phyloP scores from a whole-genome alignment of 129 eudicot genomes.

The Artemisia tridentata region DNA sequence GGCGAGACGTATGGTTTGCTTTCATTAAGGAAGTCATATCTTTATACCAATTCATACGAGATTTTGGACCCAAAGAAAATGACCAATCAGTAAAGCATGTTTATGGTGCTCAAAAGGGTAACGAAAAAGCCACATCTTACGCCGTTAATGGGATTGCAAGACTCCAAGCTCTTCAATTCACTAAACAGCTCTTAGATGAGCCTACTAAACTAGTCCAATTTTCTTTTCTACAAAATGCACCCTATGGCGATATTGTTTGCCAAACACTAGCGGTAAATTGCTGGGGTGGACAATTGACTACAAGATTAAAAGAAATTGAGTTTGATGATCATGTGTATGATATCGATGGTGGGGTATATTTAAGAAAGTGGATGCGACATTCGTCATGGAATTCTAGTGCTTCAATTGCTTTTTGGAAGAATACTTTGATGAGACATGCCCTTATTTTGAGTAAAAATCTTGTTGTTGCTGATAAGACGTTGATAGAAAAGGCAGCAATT shows the following conservation, averaged over 20 bases:
- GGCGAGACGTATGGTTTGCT: constrained; percentile 96
- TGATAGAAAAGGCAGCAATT: constrained; percentile 68
- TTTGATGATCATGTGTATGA: constrained; percentile 50
- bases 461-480: constrained; percentile 69
- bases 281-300: constrained; percentile 82
- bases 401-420: constrained; percentile 82
- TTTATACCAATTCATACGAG: constrained; percentile 69
- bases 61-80: constrained; percentile 73
- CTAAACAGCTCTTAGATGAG: constrained; percentile 65
- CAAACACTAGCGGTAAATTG: constrained; percentile 88
- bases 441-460: constrained; percentile 74
- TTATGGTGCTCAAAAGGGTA: constrained; percentile 84
- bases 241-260: constrained; percentile 79
- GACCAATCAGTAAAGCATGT: constrained; percentile 58
- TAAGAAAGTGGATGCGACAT: constrained; percentile 83
- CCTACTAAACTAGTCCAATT: constrained; percentile 80
- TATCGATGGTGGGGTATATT: constrained; percentile 82
- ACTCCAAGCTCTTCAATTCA: constrained; percentile 87
- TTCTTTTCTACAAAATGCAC: constrained; percentile 70
- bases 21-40: constrained; percentile 69
- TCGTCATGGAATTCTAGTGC: constrained; percentile 78
- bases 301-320: constrained; percentile 33
- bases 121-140: constrained; percentile 48
- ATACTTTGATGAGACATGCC: constrained; percentile 38
- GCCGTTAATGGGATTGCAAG: constrained; percentile 71